Conservation (phyloP, 2,329 filamentous ascomycete species). For the Hawksworthiomyces lignivorus region DNA sequence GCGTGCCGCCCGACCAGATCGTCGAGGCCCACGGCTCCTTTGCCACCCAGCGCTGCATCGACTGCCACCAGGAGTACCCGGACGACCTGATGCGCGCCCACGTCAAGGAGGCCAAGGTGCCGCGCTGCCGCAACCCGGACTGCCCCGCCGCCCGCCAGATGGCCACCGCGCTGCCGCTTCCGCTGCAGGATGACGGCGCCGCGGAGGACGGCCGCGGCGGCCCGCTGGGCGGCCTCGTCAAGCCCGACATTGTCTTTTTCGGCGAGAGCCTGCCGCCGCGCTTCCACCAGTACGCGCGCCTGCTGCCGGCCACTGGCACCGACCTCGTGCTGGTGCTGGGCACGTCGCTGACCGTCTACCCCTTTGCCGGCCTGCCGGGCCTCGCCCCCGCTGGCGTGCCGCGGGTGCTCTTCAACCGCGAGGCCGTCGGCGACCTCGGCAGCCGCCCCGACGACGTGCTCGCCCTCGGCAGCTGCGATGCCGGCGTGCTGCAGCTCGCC, state of each 20-base stretch:
- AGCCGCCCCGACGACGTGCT: constrained; percentile 76
- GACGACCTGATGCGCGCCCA: constrained; percentile 65
- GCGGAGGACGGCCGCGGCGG: no score
- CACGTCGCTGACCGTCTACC: constrained; percentile 40
- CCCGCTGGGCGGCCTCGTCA: constrained; percentile 61
- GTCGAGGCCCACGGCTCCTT: constrained; percentile 96
- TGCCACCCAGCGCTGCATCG: constrained; percentile 82
- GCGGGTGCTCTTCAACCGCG: constrained; percentile 79
- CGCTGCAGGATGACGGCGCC: no score
- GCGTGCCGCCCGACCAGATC: constrained; percentile 72
- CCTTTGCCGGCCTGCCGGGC: constrained; percentile 74
- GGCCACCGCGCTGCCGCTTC: no score
- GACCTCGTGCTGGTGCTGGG: constrained; percentile 29
- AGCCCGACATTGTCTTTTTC: constrained; percentile 94
- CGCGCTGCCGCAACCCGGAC: constrained; percentile 48
- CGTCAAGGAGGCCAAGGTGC: constrained; percentile 60
- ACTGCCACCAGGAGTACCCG: constrained; percentile 67
- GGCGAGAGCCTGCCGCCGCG: constrained; percentile 54
- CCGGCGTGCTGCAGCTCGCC: constrained; percentile 70
- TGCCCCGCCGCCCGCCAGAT: no score
- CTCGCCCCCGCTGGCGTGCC: constrained; percentile 56
- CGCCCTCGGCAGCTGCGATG: constrained; percentile 74
- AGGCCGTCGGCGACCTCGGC: constrained; percentile 73
- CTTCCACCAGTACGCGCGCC: constrained; percentile 56
- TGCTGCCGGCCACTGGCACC: constrained; percentile 34